phyloP scores from a whole-genome alignment of 371 early-diverging fungal genomes.

The Mortierella sp. region DNA sequence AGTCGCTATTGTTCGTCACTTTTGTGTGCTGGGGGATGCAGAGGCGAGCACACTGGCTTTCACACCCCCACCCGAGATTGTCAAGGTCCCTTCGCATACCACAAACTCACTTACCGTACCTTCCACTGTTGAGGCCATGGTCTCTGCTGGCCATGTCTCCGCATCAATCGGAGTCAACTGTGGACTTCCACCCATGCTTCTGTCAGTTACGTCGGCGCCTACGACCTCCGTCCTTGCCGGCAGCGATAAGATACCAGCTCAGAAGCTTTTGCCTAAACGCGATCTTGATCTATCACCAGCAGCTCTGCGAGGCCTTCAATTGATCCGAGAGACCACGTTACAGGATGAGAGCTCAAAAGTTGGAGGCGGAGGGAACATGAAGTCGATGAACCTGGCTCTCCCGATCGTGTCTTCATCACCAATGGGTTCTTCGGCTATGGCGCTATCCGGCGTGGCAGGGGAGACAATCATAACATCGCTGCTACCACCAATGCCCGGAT shows the following conservation, averaged over 20 bases:
- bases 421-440: background rate
- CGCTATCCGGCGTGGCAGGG: background rate
- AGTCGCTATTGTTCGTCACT: slow-evolving; percentile 47
- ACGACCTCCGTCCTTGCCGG: background rate
- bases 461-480: no score
- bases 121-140: slow-evolving; percentile 42
- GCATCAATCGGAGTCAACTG: slow-evolving; percentile 24
- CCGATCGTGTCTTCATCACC: slow-evolving; percentile 5
- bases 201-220: slow-evolving; percentile 13
- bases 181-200: background rate
- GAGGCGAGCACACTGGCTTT: slow-evolving; percentile 34
- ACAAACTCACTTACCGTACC: slow-evolving; percentile 13
- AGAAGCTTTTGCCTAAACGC: slow-evolving; percentile 16
- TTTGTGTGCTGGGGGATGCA: slow-evolving; percentile 43
- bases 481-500: background rate
- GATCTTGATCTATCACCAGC: slow-evolving; percentile 41
- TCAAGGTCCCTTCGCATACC: slow-evolving; percentile 3
- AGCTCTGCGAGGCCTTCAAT: slow-evolving; percentile 31
- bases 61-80: slow-evolving; percentile 30
- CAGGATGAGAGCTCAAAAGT: slow-evolving; percentile 44
- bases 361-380: slow-evolving; percentile 41
- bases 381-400: slow-evolving; percentile 6
- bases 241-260: background rate
- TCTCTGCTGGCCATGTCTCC: slow-evolving; percentile 40
- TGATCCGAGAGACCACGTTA: slow-evolving; percentile 36